Base-by-base conservation (phyloP, 108 stramenopile genomes). In the Aurantiochytrium sp. region DNA sequence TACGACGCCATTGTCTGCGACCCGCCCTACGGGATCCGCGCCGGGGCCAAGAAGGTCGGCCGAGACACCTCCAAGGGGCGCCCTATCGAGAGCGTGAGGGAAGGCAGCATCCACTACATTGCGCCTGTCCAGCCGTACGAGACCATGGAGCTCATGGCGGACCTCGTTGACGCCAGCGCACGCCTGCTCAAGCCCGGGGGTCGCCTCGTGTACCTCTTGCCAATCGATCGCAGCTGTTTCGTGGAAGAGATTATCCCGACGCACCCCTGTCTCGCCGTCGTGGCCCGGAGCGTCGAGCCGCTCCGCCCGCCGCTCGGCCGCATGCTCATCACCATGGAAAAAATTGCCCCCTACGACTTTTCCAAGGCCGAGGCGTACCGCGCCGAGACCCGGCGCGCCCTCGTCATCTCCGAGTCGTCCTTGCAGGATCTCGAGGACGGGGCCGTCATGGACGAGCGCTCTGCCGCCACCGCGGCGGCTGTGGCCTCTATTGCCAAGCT, bases 21-120 rank as follows among this genome's bases (percentile, higher is more conserved):
- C 85, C 94, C 94, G 1, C 94, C 94, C 41, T 94, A 94, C 87
- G 93, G 94, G 15, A 93, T 94, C 42, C 95, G 98, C 42, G 98
- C 98, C 15, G 98, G 97, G 4, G 98, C 98, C 21, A 85, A 87
- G 22, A 90, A 91, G 55, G 92, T 90, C 5, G 91, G 92, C 5
- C 69, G 89, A 8, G 54, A 52, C 15, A 34, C 52, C 6, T 41
- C 89, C 27, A 65, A 65, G 59, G 15, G 59, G 15, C 32, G 15
- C 27, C 32, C 19, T 19, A 65, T 65, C 19, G 32, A 65, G 34
- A 19, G 19, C 19, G 59, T 65, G 15, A 34, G 32, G 59, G 34
- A 3, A 6, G 59, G 8, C 53, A 21, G 12, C 10, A 30, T 34
- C 32, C 8, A 15, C 22, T 91, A 92, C 68, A 92, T 93, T 55